Base-by-base conservation (phyloP, 2,329 filamentous ascomycete genomes). In the Tolypocladium inflatum region DNA sequence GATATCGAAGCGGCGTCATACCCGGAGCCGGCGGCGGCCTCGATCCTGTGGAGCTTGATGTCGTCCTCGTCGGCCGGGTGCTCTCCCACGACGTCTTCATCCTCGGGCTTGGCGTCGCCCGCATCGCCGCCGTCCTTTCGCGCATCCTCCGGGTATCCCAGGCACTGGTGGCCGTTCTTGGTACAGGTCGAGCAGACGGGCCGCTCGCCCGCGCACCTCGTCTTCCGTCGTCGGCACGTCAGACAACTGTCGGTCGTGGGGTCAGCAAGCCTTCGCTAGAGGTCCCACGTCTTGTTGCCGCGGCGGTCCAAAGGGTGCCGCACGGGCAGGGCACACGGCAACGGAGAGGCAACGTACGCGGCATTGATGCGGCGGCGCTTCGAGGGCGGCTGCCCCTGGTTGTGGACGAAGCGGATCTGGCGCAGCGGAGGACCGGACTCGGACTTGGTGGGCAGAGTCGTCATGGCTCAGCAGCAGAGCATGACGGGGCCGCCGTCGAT, bases 361-460 rank as follows among this genome's bases (percentile, higher is more conserved):
- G 89, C 87, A 74, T 87, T 90, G 67, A 93, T 89, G 66, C 89
- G 81, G 68, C 89, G 82, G 65, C 89, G 80, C 73, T 92, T 93
- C 33, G 87, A 87, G 61, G 89, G 88, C 54, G 89, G 89, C 63
- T 90, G 87, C 61, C 89, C 89, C 73, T 91, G 88, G 67, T 87
- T 91, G 63, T 90, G 89, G 65, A 93, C 89, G 71, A 92, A 93
- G 65, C 89, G 87, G 64, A 90, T 89, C 70, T 82, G 80, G 71
- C 82, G 84, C 58, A 75, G 79, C 52, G 78, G 74, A 61, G 63
- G 68, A 63, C 63, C 66, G 74, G 67, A 65, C 59, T 73, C 70
- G 65, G 68, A 66, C 65, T 68, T 67, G 61, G 77, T 77, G 65
- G 74, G 70, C 65, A 76, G 68, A 58, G 76, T 74, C 63, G 76